phyloP scores from a whole-genome alignment of 257 asterid genomes.

The Nyctanthes arbortristis region DNA sequence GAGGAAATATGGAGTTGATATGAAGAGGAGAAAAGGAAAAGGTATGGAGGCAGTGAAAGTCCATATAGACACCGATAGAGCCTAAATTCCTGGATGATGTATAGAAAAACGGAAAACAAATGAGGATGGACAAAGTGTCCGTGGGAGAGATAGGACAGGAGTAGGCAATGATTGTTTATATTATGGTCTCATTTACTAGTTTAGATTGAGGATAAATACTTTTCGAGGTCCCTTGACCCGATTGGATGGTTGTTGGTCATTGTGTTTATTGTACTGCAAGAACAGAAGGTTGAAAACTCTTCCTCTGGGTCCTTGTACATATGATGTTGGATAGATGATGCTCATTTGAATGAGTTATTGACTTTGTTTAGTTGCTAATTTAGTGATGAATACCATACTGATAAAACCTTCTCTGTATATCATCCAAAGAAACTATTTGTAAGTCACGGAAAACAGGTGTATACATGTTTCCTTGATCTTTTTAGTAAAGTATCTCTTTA shows the following conservation, averaged over 20 bases:
- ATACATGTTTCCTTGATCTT: too few species aligned
- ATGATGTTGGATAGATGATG: too few species aligned
- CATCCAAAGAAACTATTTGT: too few species aligned
- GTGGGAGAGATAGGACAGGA: neutral
- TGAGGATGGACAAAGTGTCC: neutral
- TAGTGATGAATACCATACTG: neutral
- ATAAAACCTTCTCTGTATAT: neutral
- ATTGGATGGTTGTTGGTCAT: neutral
- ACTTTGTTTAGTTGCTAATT: neutral
- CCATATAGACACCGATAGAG: neutral
- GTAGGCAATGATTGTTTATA: neutral
- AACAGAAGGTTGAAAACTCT: neutral
- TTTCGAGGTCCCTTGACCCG: neutral
- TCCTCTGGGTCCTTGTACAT: too few species aligned
- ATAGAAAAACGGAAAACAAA: neutral
- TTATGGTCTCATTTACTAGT: neutral
- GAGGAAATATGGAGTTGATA: neutral
- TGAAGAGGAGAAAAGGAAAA: neutral
- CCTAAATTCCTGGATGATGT: neutral
- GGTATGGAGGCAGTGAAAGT: neutral
- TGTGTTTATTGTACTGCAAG: neutral
- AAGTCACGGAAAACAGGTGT: too few species aligned
- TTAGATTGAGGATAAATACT: neutral
- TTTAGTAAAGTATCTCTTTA: neutral
- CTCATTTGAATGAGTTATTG: neutral